Evolutionary conservation across 257 asterid genomes (phyloP).

Genomic region (Sherardia arvensis): DNA sequence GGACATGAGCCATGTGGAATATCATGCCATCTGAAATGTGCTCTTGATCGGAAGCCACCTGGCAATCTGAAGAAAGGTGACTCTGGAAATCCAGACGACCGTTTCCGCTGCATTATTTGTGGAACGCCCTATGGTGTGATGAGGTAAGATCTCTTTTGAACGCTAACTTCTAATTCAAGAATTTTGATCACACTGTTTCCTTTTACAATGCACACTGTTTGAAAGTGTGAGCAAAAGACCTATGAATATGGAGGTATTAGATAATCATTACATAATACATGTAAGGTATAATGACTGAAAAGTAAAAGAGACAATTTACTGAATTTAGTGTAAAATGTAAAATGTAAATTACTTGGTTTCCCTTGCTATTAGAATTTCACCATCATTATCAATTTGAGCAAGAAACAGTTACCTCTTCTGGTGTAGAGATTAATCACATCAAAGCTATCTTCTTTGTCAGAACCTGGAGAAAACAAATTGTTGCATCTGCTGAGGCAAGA

Average conservation of each 20-base stretch:
- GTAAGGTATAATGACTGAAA: not conserved
- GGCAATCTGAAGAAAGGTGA: constrained; percentile 39
- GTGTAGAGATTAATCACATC: not conserved
- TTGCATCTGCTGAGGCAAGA: constrained; percentile 69
- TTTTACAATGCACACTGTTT: not conserved
- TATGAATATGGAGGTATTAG: not conserved
- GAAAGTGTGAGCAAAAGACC: not conserved
- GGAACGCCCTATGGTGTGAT: constrained; percentile 68
- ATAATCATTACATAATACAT: not conserved
- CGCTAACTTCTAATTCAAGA: not conserved
- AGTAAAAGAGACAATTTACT: not conserved
- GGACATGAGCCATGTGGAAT: constrained; percentile 52
- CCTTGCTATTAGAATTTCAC: not conserved
- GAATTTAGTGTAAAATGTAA: no score
- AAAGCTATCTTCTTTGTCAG: constrained; percentile 25
- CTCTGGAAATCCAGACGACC: constrained; percentile 60
- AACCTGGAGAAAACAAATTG: constrained; percentile 72
- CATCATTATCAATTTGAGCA: not conserved
- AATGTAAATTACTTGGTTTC: not conserved
- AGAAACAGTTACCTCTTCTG: not conserved
- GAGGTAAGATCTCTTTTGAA: constrained; percentile 33
- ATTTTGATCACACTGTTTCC: no score
- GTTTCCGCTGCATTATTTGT: constrained; percentile 62
- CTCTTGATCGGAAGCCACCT: constrained; percentile 46
- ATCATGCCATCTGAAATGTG: constrained; percentile 85